Base-by-base conservation (phyloP, 2,329 filamentous ascomycete species). In the Trichoderma oligosporum region DNA sequence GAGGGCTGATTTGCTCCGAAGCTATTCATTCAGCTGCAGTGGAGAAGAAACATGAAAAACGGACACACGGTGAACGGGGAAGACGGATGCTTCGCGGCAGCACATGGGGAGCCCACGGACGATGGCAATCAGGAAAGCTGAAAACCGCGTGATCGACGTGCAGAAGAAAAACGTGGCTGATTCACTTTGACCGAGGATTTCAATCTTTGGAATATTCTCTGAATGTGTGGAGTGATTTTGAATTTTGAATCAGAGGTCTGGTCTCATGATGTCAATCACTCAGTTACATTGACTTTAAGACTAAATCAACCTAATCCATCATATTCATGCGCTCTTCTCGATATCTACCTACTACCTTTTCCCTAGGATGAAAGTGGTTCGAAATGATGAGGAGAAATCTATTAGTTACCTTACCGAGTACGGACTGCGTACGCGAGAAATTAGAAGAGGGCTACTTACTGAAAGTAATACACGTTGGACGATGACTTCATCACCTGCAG, bases 161-260 rank as follows among this genome's bases (percentile, higher is more conserved):
- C 51, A 55, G 51, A 24, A 45, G 27, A n/a, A n/a, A n/a, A n/a
- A 8, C 16, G 51, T 55, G 51, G 51, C 51, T 46, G 51, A 29
- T 39, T 25, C 41, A 33, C n/a, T 55, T 38, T 25, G 25, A 36
- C 33, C 51, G 22, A 29, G 51, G 51, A 55, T 55, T 14, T 11
- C 41, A 36, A 55, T 38, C 51, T 41, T 35, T 24, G 41, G 7
- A n/a, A 14, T 12, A 3, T 5, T 27, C 33, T 16, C 18, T 16
- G 16, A 16, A 31, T 22, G 33, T 25, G 39, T 16, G 11, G 18
- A 31, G 49, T 25, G 36, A 27, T 27, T 51, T 25, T 4, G 2
- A 35, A 7, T 9, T n/a, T 33, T 31, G 22, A 35, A n/a, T n/a
- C n/a, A n/a, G n/a, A n/a, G n/a, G n/a, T n/a, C n/a, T n/a, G n/a